These are phyloP conservation scores for Wickerhamiella vanderwaltii DNA, from an alignment of 805 yeast genomes.

Conservation along the genomic window DNA sequence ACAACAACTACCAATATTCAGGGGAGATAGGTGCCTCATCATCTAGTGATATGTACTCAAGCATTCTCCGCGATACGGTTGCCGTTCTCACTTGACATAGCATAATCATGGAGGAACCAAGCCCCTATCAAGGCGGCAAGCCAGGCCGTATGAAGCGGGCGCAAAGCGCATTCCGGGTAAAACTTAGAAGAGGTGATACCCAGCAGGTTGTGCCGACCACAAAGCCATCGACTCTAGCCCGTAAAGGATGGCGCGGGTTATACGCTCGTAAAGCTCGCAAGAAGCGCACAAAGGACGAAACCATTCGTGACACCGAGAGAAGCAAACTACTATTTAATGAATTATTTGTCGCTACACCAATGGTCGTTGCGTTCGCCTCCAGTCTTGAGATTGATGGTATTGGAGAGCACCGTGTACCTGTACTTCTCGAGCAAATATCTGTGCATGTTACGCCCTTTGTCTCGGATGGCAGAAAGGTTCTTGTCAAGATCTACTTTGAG, in stretches of 20 bases:
- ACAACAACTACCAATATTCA: too few relatives aligned
- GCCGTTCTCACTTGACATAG: too few relatives aligned
- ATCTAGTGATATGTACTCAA: too few relatives aligned
- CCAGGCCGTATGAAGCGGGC: constrained; percentile 12
- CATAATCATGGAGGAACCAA: too few relatives aligned
- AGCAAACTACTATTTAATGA: constrained; percentile 31
- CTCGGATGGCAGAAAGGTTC: constrained; percentile 31
- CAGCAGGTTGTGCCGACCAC: neutral
- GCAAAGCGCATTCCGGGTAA: constrained; percentile 7
- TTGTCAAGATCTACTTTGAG: constrained; percentile 60
- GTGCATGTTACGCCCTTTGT: constrained; percentile 35
- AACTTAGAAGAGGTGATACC: constrained; percentile 3
- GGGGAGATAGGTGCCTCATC: too few relatives aligned
- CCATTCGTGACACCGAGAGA: constrained; percentile 17
- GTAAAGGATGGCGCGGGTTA: constrained; percentile 9
- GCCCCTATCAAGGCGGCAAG: too few relatives aligned
- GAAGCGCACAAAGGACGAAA: constrained; percentile 16
- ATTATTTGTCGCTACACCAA: constrained; percentile 56
- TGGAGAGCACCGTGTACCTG: constrained; percentile 57
- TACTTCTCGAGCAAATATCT: constrained; percentile 60
- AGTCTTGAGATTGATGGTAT: constrained; percentile 60
- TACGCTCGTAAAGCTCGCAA: constrained; percentile 6
- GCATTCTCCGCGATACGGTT: too few relatives aligned
- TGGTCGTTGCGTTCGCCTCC: constrained; percentile 55
- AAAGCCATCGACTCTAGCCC: constrained; percentile 8